Conservation (phyloP, 2,329 filamentous ascomycete genomes). For the Dendrostoma leiphaemia region DNA sequence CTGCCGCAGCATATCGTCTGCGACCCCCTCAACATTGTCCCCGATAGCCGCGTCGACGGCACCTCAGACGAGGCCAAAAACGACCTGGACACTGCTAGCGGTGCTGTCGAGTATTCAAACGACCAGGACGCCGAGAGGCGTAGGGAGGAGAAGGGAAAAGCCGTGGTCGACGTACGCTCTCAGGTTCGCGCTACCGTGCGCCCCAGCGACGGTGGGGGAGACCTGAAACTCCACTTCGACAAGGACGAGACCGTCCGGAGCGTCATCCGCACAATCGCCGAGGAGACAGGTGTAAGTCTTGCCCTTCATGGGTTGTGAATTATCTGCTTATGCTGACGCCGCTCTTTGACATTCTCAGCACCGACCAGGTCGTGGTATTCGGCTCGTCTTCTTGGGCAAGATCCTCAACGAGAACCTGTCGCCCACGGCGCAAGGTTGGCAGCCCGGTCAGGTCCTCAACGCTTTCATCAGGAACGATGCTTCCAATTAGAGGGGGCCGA, state of each 20-base stretch:
- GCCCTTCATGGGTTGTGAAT: too few species aligned
- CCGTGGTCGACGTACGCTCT: conserved; percentile 42
- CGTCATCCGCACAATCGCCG: conserved; percentile 60
- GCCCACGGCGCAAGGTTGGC: conserved; percentile 71
- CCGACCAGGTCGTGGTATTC: conserved; percentile 38
- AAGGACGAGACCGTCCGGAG: conserved; percentile 63
- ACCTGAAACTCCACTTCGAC: conserved; percentile 56
- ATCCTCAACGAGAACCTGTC: conserved; percentile 68
- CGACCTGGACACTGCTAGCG: conserved; percentile 18
- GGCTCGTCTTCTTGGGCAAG: conserved; percentile 78
- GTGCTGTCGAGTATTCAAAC: conserved; percentile 27
- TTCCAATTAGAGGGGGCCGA: conserved; percentile 3
- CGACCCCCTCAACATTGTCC: conserved; percentile 59
- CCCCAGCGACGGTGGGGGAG: conserved; percentile 65
- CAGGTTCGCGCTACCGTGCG: conserved; percentile 57
- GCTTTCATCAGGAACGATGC: conserved; percentile 60
- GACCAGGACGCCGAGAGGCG: conserved; percentile 26
- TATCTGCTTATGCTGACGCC: neutral
- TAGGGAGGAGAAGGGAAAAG: conserved; percentile 55
- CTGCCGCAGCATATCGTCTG: conserved; percentile 67
- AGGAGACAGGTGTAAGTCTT: conserved; percentile 61
- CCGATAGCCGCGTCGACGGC: conserved; percentile 22
- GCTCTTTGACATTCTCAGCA: neutral
- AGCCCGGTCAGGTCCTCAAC: conserved; percentile 72
- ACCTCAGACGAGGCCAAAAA: conserved; percentile 9